Conservation (phyloP, 371 early-diverging fungal genomes). For the Batkoa obscura region DNA sequence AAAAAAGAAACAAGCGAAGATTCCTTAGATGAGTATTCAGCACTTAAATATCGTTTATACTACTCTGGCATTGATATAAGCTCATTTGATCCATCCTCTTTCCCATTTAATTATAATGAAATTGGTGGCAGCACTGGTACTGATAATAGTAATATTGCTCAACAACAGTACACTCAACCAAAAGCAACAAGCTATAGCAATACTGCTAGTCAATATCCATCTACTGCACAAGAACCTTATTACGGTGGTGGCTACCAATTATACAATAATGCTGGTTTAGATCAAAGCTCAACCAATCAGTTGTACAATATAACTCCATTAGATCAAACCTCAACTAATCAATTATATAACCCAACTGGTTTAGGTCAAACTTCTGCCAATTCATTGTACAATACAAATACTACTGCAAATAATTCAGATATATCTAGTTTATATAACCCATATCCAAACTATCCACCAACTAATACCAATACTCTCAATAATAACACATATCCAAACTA, state of each 20-base stretch:
- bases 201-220: neutral
- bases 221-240: slow-evolving; percentile 5
- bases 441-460: slow-evolving; percentile 3
- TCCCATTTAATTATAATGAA: slow-evolving; percentile 39
- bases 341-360: too few relatives aligned
- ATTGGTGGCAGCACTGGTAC: slow-evolving; percentile 13
- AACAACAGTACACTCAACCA: neutral
- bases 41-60: slow-evolving; percentile 58
- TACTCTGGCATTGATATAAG: slow-evolving; percentile 30
- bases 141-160: too few relatives aligned
- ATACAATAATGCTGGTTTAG: too few relatives aligned
- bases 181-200: slow-evolving; percentile 3
- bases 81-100: slow-evolving; percentile 25
- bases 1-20: slow-evolving; percentile 10
- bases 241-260: slow-evolving; percentile 3
- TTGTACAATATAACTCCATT: slow-evolving; percentile 10
- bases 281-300: slow-evolving; percentile 12
- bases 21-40: slow-evolving; percentile 31
- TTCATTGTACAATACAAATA: slow-evolving; percentile 2
- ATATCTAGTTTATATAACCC: slow-evolving; percentile 1
- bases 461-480: neutral
- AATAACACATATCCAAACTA: too few relatives aligned
- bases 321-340: slow-evolving; percentile 5
- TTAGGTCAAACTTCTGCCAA: too few relatives aligned
- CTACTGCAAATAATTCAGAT: slow-evolving; percentile 2